Evolutionary conservation across 257 asterid species (phyloP), one percentile per base, ranked within the genome.

Genomic region (Oldenlandia corymbosa): DNA sequence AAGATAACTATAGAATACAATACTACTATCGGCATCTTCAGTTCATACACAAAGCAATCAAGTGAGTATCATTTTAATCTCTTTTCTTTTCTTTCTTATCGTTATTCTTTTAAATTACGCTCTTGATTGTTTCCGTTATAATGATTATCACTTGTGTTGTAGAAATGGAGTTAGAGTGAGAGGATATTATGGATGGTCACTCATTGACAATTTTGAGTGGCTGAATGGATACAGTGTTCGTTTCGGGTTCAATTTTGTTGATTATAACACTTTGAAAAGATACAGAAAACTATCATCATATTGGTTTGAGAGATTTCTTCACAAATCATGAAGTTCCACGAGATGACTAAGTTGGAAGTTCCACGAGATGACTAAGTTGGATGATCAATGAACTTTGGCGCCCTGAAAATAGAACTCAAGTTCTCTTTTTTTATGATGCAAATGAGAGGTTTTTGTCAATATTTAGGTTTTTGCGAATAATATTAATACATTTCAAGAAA

Each of bases 131-230:
- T n/a, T n/a, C n/a, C n/a, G n/a, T n/a, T n/a, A n/a, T n/a, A n/a
- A n/a, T n/a, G n/a, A n/a, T n/a, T n/a, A n/a, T n/a, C n/a, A n/a
- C 31, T 34, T 31, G 10, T 16, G 39, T 54, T 28, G 17, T 47
- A 67, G 75, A 47, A 23, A 68, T 48, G 75, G 78, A 20, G 77
- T 67, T 0, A 61, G 46, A 9, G 80, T 71, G 21, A 72, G 62
- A 21, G 81, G 81, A 32, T 68, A 64, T 13, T 72, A 72, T 49
- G 78, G 68, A 21, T 77, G 81, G 81, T 65, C 81, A 5, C 52
- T 76, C 18, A 37, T 65, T 63, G 78, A 76, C 47, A 77, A 77
- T 42, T 69, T 68, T 24, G 78, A 69, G 56, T 69, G 78, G 75
- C 53, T 21, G 20, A 60, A 53, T 26, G 78, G 71, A 50, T 73